Base-by-base conservation (phyloP, 2,329 filamentous ascomycete species). In the Metarhizium rileyi region DNA sequence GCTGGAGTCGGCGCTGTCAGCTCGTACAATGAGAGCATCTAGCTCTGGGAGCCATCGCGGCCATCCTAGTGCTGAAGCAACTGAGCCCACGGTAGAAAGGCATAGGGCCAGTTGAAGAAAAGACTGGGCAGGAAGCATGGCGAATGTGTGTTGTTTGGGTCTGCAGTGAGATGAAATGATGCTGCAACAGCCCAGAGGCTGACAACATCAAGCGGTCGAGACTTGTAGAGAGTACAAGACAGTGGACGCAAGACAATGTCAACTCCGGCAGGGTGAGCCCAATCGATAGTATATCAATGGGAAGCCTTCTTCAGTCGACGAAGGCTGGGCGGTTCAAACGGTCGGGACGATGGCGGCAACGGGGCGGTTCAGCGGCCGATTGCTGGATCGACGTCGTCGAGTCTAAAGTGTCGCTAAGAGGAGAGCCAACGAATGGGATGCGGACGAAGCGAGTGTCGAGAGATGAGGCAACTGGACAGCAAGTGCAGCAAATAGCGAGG, bases 21-120 rank as follows among this genome's bases (percentile, higher is more conserved):
- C 68, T 52, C 76, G 71, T 46, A 76, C 77, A 38, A 82, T 65
- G 33, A 84, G 60, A 14, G 73, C 61, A 54, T 81, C 73, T 33
- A 73, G 44, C 12, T 76, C 70, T 18, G 78, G 77, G 35, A 81
- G 65, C 72, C 75, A 80, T 53, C 63, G 65, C 20, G 78, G 74
- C 78, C 78, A 81, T 50, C 73, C 77, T 48, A 75, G 70, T n/a
- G 72, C 71, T 22, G 76, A 71, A 14, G 72, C 71, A 25, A 77
- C 55, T 16, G 73, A 69, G 8, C 74, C 65, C 48, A 81, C 63
- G 28, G 78, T 72, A 41, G 66, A 65, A 16, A 82, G 68, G 56
- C 80, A 68, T 49, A 75, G 55, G 47, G 76, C 71, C 56, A 78
- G 59, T 42, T 73, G 70, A 60, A 72, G 63, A 49, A 78, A 57